Evolutionary conservation across 140 eudicot species (phyloP), one percentile per base, ranked within the genome.

Genomic region (Stevia rebaudiana): DNA sequence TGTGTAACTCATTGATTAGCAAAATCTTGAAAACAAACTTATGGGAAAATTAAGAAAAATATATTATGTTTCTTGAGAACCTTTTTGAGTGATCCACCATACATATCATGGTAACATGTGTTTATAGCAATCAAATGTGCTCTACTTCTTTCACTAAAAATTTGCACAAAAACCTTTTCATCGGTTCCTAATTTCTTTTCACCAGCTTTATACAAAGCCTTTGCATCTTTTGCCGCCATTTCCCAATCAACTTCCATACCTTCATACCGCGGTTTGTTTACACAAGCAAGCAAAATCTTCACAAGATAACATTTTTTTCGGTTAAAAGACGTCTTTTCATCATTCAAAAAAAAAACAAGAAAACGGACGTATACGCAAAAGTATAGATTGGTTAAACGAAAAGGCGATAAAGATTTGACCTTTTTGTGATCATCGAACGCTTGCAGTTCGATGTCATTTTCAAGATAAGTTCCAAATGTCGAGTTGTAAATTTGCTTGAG

Each of bases 11-110:
- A 13, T n/a, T 0, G 22, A 36, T 30, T 49, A 44, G 54, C 55
- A 25, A 61, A 24, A 72, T 53, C 60, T 43, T 11, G 42, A 22
- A 39, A 51, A 30, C 39, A 58, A 58, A 23, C 48, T 8, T 40
- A 59, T 6, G 24, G 21, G 33, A 4, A 28, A 28, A 28, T 1
- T 1, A 28, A 1, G 4, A 28, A 41, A 9, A 22, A 15, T 17
- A 37, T 1, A 33, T 19, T 16, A 31, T 23, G 49, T 46, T 43
- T 56, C n/a, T 64, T 22, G 58, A 19, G 33, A 37, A 81, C 87
- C 83, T 81, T 81, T 71, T 78, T 68, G 8, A 81, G 81, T 11
- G 84, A 79, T 41, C 73, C 65, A 28, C 76, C 83, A 78, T 81
- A 81, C 76, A 70, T 65, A 40, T 61, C 69, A 53, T 81, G 83